Evolutionary conservation across 176 grass and related monocot genomes (phyloP), one percentile per base, ranked within the genome.

Genomic region (Carex scoparia): DNA sequence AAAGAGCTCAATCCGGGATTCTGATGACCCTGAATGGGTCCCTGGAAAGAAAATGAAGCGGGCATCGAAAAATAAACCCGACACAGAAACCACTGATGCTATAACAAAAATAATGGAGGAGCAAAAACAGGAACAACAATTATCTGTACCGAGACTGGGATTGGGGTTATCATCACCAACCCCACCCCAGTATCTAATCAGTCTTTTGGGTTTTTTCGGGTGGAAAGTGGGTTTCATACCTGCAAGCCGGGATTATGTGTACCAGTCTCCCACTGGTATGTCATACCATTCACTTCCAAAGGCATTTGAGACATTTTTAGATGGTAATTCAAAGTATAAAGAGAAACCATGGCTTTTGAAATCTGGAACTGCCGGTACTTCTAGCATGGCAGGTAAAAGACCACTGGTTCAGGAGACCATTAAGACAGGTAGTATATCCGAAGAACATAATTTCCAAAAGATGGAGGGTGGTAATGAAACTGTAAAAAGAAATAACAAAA

Each of bases 291-390:
- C 87, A 1, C 75, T 89, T 82, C 65, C 87, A 10, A 85, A 85
- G 58, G 87, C 87, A 63, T 89, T 89, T 57, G 87, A 89, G 76
- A 81, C 87, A 46, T 89, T 89, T 81, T 27, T 89, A 68, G 75
- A 85, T 57, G 87, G 75, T 64, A 85, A 84, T 85, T 89, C 87
- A 49, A 89, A 89, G 83, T 89, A 89, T 30, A 89, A 89, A 80
- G 83, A 72, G 37, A 85, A 85, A 65, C 58, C 69, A 60, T 84
- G 65, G 65, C 74, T 84, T 68, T 2, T 30, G 12, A 53, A 51
- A 68, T 27, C 66, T 58, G 37, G 77, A 13, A 19, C 16, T n/a
- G 0, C n/a, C 46, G 14, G 61, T 31, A 49, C 3, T 61, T 79
- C 66, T 61, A 81, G 59, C 38, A 79, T 67, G 63, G 28, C 65